phyloP scores from a whole-genome alignment of 352 stramenopile genomes.

The Pythium folliculosum region DNA sequence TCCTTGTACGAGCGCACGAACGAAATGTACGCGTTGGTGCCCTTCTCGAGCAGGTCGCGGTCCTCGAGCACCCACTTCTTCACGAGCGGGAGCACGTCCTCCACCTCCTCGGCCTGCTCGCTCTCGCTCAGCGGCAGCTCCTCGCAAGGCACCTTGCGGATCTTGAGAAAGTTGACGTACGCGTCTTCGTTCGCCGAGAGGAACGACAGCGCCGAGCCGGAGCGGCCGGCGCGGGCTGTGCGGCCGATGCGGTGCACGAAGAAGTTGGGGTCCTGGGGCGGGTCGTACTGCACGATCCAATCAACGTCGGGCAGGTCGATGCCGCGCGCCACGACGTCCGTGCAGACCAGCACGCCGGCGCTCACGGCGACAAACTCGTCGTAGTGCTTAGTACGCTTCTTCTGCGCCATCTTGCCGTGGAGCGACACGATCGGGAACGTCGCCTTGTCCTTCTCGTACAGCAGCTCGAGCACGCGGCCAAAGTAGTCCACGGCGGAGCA shows the following conservation, averaged over 20 bases:
- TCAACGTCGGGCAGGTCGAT: conserved; percentile 98
- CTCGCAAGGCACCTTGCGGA: conserved; percentile 92
- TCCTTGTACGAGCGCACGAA: conserved; percentile 99
- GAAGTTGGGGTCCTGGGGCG: conserved; percentile 96
- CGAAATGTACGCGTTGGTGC: conserved; percentile 98
- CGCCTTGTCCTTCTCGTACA: conserved; percentile 45
- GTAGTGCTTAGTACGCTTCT: conserved; percentile 85
- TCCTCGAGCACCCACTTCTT: conserved; percentile 90
- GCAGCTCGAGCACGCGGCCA: conserved; percentile 81
- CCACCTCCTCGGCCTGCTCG: conserved; percentile 57
- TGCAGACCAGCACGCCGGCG: conserved; percentile 95
- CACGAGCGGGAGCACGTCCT: conserved; percentile 90
- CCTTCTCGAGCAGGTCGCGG: conserved; percentile 97
- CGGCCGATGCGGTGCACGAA: conserved; percentile 99
- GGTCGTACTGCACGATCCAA: conserved; percentile 99
- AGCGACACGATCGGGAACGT: conserved; percentile 69
- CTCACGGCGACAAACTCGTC: conserved; percentile 60
- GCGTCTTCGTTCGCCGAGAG: conserved; percentile 96
- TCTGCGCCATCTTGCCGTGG: conserved; percentile 95
- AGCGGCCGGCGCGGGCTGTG: conserved; percentile 94
- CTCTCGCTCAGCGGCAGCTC: conserved; percentile 66
- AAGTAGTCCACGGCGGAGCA: conserved; percentile 99
- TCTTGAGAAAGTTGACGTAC: conserved; percentile 97
- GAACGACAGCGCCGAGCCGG: conserved; percentile 94
- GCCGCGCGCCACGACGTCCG: conserved; percentile 97